These are phyloP conservation scores for Candida morakotiae DNA, from an alignment of 805 yeast genomes.

Conservation along the genomic window DNA sequence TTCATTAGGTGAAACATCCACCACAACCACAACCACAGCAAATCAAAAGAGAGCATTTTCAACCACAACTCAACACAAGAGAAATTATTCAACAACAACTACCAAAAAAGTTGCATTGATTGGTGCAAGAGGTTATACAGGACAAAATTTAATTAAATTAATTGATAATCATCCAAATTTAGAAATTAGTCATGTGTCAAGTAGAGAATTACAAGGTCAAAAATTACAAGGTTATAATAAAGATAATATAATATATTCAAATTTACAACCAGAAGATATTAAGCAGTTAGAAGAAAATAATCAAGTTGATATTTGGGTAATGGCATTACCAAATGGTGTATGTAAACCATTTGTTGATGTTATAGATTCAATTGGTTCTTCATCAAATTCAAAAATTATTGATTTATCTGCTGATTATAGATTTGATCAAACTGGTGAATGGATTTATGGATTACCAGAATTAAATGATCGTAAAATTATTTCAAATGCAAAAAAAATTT, in stretches of 20 bases:
- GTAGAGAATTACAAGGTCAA: constrained; percentile 90
- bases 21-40: constrained; percentile 46
- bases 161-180: constrained; percentile 84
- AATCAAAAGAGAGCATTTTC: constrained; percentile 52
- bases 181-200: constrained; percentile 89
- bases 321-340: constrained; percentile 98
- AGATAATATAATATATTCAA: constrained; percentile 73
- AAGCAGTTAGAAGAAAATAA: constrained; percentile 68
- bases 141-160: constrained; percentile 84
- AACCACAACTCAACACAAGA: too few relatives aligned
- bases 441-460: constrained; percentile 97
- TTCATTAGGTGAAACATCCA: constrained; percentile 33
- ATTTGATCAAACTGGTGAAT: constrained; percentile 80
- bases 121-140: constrained; percentile 98
- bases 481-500: constrained; percentile 69
- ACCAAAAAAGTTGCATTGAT: constrained; percentile 87
- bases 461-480: constrained; percentile 65
- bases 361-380: constrained; percentile 60
- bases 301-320: constrained; percentile 94
- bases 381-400: constrained; percentile 72
- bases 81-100: constrained; percentile 29
- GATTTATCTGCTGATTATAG: constrained; percentile 96
- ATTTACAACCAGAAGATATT: constrained; percentile 84
- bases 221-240: constrained; percentile 85
- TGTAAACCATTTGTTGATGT: constrained; percentile 86